Evolutionary conservation across 805 yeast genomes (phyloP).

Genomic region (Sugiyamaella mastotermitis): DNA sequence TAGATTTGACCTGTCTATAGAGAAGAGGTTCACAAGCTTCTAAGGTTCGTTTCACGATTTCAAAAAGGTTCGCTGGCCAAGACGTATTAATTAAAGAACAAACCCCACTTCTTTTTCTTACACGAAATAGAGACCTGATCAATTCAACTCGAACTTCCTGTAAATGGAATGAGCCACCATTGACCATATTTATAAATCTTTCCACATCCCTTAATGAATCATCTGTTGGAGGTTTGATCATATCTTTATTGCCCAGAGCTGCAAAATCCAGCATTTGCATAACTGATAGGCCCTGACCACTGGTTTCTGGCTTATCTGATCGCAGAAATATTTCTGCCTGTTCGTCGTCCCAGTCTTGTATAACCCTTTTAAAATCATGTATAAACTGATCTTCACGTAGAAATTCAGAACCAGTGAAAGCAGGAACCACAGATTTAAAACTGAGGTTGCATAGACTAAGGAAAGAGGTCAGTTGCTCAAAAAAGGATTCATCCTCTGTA

Average conservation of each 20-base stretch:
- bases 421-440: conserved; percentile 18
- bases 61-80: conserved; percentile 36
- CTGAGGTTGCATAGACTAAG: conserved; percentile 11
- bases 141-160: conserved; percentile 35
- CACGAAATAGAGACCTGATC: conserved; percentile 18
- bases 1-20: conserved; percentile 7
- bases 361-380: conserved; percentile 30
- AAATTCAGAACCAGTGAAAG: conserved; percentile 11
- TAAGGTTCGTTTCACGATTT: conserved; percentile 30
- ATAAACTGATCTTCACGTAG: conserved; percentile 16
- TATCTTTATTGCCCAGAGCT: conserved; percentile 21
- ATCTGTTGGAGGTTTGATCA: conserved; percentile 12
- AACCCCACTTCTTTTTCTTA: conserved; percentile 8
- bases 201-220: conserved; percentile 14
- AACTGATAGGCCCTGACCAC: conserved; percentile 21
- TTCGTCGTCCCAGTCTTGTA: conserved; percentile 33
- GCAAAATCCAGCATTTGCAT: conserved; percentile 28
- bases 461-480: conserved; percentile 19
- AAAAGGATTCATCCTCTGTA: conserved; percentile 22
- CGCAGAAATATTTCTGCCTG: conserved; percentile 25
- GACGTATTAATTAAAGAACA: conserved; percentile 34
- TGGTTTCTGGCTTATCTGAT: conserved; percentile 3
- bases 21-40: conserved; percentile 23
- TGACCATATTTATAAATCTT: conserved; percentile 27
- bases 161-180: conserved; percentile 29